Conservation (phyloP, 2,329 filamentous ascomycete genomes). For the Cytospora piceicola region DNA sequence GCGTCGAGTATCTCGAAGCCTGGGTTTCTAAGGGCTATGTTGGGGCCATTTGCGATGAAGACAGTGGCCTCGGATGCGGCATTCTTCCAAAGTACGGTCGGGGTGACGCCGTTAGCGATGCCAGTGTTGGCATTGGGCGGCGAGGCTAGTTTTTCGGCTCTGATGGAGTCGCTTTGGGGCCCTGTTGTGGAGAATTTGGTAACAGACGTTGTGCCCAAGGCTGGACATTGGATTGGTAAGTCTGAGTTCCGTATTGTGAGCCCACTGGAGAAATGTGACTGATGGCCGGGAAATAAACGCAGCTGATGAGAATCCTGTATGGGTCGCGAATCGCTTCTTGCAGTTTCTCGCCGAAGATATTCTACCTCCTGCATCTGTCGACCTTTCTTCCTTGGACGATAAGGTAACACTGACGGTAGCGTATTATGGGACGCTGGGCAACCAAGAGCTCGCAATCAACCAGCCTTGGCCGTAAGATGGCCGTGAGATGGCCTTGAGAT, state of each 20-base stretch:
- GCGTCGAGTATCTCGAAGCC: conserved; percentile 47
- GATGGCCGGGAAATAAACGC: background rate
- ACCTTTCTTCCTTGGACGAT: conserved; percentile 33
- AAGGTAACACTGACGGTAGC: conserved; percentile 35
- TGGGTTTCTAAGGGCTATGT: conserved; percentile 46
- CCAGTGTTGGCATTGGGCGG: conserved; percentile 42
- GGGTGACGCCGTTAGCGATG: conserved; percentile 34
- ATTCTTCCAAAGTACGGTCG: conserved; percentile 43
- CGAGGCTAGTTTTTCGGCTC: conserved; percentile 40
- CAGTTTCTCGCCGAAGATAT: conserved; percentile 33
- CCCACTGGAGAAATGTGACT: background rate
- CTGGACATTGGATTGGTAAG: conserved; percentile 45
- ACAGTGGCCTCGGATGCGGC: conserved; percentile 40
- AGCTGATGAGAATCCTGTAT: conserved; percentile 37
- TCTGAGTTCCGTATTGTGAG: conserved; percentile 20
- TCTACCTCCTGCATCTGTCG: conserved; percentile 29
- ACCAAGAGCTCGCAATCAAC: conserved; percentile 19
- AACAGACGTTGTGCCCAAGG: conserved; percentile 41
- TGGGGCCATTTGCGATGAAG: conserved; percentile 42
- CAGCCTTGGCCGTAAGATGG: conserved; percentile 10
- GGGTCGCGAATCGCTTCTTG: conserved; percentile 34
- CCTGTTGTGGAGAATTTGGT: conserved; percentile 36
- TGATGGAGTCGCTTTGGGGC: conserved; percentile 31
- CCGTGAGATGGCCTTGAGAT: background rate
- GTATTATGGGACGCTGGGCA: conserved; percentile 34